Conservation (phyloP, 1,284 basidiomycete genomes). For the Cutaneotrichosporon cavernicola region DNA sequence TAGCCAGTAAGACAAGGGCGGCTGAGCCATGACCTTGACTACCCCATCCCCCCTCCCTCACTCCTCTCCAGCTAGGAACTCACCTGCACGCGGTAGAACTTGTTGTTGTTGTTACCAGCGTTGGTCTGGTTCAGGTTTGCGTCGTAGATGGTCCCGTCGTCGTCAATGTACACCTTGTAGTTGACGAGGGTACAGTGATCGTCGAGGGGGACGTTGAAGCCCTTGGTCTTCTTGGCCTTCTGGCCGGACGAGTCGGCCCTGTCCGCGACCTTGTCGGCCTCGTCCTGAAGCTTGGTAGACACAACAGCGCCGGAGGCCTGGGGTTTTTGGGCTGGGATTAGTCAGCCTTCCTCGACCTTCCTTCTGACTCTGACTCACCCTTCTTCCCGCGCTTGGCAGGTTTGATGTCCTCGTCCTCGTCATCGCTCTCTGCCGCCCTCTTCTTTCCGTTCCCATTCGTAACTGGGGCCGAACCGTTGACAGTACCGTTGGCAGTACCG, state of each 20-base stretch:
- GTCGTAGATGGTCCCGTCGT: conserved; percentile 60
- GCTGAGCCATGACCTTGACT: too few species aligned
- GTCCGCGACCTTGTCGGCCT: conserved; percentile 10
- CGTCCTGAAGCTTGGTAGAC: conserved; percentile 11
- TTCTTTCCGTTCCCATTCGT: conserved; percentile 15
- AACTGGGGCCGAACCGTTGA: background rate
- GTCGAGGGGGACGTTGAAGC: conserved; percentile 19
- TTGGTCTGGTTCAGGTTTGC: conserved; percentile 70
- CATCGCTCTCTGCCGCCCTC: conserved; percentile 13
- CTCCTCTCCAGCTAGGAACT: background rate
- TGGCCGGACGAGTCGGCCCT: conserved; percentile 1
- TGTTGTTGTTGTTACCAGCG: conserved; percentile 63
- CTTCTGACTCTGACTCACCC: background rate
- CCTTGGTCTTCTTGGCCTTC: conserved; percentile 16
- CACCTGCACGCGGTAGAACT: conserved; percentile 52
- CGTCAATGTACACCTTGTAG: conserved; percentile 59
- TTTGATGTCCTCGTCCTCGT: conserved; percentile 13
- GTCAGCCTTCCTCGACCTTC: background rate
- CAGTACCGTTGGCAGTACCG: background rate
- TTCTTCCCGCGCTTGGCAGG: conserved; percentile 17
- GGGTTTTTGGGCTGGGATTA: conserved; percentile 8
- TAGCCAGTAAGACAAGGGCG: too few species aligned
- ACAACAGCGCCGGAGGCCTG: background rate
- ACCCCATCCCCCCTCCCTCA: background rate
- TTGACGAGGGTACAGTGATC: conserved; percentile 6